Conservation (phyloP, 768 basidiomycete genomes). For the Amanita thiersii region DNA sequence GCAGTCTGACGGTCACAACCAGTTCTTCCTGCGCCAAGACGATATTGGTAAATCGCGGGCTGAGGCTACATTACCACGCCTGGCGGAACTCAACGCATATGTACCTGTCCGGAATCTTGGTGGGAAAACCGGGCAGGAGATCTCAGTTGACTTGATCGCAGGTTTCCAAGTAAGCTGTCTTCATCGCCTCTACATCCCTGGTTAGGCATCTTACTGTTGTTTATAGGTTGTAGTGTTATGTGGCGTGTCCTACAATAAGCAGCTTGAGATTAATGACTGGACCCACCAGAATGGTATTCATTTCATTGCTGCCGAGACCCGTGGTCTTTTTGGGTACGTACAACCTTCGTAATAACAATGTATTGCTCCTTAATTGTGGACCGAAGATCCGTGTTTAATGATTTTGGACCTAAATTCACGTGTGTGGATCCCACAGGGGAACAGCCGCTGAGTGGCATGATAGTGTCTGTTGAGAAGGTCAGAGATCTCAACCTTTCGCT, state of each 20-base stretch:
- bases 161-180: constrained; percentile 72
- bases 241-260: constrained; percentile 67
- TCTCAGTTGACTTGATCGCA: constrained; percentile 73
- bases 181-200: neutral
- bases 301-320: constrained; percentile 88
- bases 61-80: constrained; percentile 74
- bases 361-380: constrained; percentile 5
- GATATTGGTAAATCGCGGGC: constrained; percentile 89
- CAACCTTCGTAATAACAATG: neutral
- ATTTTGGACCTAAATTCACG: constrained; percentile 91
- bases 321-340: constrained; percentile 87
- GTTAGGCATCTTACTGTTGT: constrained; percentile 8
- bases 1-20: neutral
- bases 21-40: constrained; percentile 90
- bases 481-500: constrained; percentile 6
- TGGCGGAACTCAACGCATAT: constrained; percentile 93
- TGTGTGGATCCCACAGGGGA: constrained; percentile 99
- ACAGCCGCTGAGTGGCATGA: constrained; percentile 89
- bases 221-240: constrained; percentile 83
- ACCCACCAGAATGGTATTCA: constrained; percentile 83
- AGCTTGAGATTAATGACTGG: constrained; percentile 94
- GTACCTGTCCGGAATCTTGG: constrained; percentile 89
- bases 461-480: constrained; percentile 88
- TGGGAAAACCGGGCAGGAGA: constrained; percentile 66
- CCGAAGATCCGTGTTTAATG: constrained; percentile 83